phyloP scores from a whole-genome alignment of 768 basidiomycete species.

The Trichaptum fuscoviolaceum region DNA sequence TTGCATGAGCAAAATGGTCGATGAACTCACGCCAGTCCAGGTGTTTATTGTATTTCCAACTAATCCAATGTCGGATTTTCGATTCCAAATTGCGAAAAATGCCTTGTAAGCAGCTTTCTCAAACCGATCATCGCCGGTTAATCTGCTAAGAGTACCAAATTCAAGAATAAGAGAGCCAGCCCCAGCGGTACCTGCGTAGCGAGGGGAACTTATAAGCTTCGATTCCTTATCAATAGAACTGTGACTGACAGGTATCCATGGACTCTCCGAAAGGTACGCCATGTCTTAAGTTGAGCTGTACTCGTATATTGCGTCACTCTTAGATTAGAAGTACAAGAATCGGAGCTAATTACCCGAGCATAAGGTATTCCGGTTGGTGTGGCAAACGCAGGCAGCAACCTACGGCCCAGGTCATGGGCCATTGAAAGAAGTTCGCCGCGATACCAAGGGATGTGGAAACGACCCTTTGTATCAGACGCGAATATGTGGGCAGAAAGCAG shows the following conservation, averaged over 20 bases:
- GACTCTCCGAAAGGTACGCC: slow-evolving; percentile 76
- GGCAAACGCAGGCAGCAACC: slow-evolving; percentile 86
- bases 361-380: slow-evolving; percentile 91
- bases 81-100: slow-evolving; percentile 92
- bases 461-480: slow-evolving; percentile 58
- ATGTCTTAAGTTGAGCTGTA: slow-evolving; percentile 75
- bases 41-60: slow-evolving; percentile 88
- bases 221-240: not conserved
- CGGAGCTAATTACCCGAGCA: slow-evolving; percentile 59
- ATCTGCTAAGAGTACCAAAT: slow-evolving; percentile 86
- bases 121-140: slow-evolving; percentile 86
- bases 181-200: slow-evolving; percentile 71
- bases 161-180: slow-evolving; percentile 92
- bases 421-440: slow-evolving; percentile 69
- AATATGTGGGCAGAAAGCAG: slow-evolving; percentile 82
- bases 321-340: slow-evolving; percentile 9
- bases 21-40: slow-evolving; percentile 62
- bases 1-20: slow-evolving; percentile 14
- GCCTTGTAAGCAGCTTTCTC: slow-evolving; percentile 88
- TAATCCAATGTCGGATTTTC: slow-evolving; percentile 75
- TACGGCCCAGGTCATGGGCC: slow-evolving; percentile 81
- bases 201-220: not conserved
- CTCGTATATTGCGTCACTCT: slow-evolving; percentile 8
- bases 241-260: slow-evolving; percentile 72
- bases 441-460: slow-evolving; percentile 83